phyloP scores from a whole-genome alignment of 441 rosid genomes.

The Pelargonium myrrhifolium region DNA sequence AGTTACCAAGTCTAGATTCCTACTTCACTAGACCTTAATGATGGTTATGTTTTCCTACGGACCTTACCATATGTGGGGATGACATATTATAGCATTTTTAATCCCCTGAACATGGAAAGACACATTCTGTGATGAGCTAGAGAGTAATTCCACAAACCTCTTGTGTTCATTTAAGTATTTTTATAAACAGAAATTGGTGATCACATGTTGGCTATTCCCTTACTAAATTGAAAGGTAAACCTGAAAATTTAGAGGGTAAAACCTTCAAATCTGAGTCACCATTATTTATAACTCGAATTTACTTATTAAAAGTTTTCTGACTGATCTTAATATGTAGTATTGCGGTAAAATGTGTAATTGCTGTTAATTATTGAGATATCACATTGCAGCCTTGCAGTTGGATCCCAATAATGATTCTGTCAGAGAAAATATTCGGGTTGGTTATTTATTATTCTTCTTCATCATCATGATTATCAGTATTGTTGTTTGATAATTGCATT shows the following conservation, averaged over 20 bases:
- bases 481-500: background rate
- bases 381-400: constrained; percentile 60
- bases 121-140: background rate
- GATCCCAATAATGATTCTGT: constrained; percentile 67
- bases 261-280: background rate
- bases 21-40: background rate
- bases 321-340: background rate
- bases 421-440: constrained; percentile 70
- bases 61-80: background rate
- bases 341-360: constrained; percentile 13
- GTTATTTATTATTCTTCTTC: constrained; percentile 10
- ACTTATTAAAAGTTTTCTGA: background rate
- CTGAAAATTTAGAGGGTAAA: background rate
- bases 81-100: background rate
- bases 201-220: background rate
- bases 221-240: background rate
- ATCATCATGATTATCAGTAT: background rate
- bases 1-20: background rate
- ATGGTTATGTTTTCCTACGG: background rate
- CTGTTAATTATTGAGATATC: constrained; percentile 12
- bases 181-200: no score
- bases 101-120: background rate
- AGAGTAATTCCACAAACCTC: background rate
- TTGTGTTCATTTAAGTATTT: no score
- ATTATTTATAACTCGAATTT: background rate